A percentile compares a stretch with the other conserved stretches of the same genome.
phyloP scores from a whole-genome alignment of 768 basidiomycete genomes.

The Pholiota molesta region DNA sequence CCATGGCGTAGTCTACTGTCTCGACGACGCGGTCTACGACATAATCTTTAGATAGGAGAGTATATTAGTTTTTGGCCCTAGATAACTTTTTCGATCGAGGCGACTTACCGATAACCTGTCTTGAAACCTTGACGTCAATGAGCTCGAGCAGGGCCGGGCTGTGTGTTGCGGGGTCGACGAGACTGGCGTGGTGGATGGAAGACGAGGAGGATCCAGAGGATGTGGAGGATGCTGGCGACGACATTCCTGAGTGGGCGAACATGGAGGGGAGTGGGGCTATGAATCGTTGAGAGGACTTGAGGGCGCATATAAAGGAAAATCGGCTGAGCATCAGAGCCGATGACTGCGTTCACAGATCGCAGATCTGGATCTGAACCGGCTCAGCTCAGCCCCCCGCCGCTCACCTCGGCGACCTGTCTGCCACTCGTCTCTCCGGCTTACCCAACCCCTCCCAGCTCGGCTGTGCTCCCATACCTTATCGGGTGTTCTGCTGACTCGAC shows the following conservation, averaged over 20 bases:
- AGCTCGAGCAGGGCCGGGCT: conserved; percentile 70
- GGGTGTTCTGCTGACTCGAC: conserved; percentile 17
- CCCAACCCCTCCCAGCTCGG: conserved; percentile 24
- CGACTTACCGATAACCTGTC: conserved; percentile 64
- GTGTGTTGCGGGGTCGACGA: conserved; percentile 67
- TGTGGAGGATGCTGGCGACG: conserved; percentile 25
- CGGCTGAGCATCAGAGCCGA: conserved; percentile 29
- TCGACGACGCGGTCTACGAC: conserved; percentile 69
- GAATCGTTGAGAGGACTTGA: conserved; percentile 24
- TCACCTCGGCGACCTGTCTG: conserved; percentile 22
- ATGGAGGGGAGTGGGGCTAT: conserved; percentile 20
- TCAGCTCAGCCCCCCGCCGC: conserved; percentile 21
- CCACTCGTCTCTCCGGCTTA: conserved; percentile 25
- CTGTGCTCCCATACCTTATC: conserved; percentile 17
- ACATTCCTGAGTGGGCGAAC: conserved; percentile 2
- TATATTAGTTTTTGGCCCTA: background rate
- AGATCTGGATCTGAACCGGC: conserved; percentile 25
- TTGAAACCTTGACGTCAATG: conserved; percentile 63
- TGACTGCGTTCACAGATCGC: conserved; percentile 16
- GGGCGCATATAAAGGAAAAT: conserved; percentile 30
- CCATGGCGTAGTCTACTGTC: conserved; percentile 77
- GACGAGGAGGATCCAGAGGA: conserved; percentile 33
- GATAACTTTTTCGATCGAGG: background rate
- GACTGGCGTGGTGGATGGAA: conserved; percentile 46
- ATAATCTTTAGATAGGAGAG: conserved; percentile 51